These are phyloP conservation scores for Penicillium sclerotigenum DNA, from an alignment of 2,329 filamentous ascomycete genomes.

Conservation along the genomic window DNA sequence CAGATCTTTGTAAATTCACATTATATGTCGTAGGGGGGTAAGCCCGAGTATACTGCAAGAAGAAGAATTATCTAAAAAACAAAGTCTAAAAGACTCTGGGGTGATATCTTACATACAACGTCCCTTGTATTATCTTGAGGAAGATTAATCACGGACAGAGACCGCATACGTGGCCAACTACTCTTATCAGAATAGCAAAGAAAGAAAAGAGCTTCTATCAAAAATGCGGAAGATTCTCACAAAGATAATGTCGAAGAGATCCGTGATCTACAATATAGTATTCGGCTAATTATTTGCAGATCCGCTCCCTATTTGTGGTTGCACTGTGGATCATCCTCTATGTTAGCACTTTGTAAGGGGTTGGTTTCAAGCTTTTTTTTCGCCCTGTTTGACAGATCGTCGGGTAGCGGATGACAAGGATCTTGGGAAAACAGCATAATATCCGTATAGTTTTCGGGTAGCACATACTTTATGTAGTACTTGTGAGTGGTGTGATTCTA, in stretches of 20 bases:
- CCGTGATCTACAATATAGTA: not conserved
- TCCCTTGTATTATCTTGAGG: constrained; percentile 40
- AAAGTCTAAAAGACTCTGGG: not conserved
- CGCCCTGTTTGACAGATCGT: constrained; percentile 51
- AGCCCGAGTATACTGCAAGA: too few species aligned
- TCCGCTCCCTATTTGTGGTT: constrained; percentile 52
- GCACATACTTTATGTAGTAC: constrained; percentile 1
- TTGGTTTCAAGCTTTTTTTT: constrained; percentile 50
- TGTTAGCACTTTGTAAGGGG: constrained; percentile 48
- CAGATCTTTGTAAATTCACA: too few species aligned
- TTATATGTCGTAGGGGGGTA: too few species aligned
- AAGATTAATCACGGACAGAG: not conserved
- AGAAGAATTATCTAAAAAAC: too few species aligned
- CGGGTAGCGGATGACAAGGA: constrained; percentile 19
- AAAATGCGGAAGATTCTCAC: constrained; percentile 56
- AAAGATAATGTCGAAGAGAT: constrained; percentile 37
- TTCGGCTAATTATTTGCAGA: constrained; percentile 25
- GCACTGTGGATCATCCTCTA: constrained; percentile 57
- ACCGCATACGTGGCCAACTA: not conserved
- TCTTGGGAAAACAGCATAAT: constrained; percentile 17
- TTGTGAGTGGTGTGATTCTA: constrained; percentile 1
- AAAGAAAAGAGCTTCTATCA: constrained; percentile 50
- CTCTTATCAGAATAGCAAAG: not conserved
- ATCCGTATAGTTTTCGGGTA: not conserved
- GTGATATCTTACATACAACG: constrained; percentile 18